A percentile compares a stretch with the other conserved stretches of the same genome.
Evolutionary conservation across 2,329 filamentous ascomycete species (phyloP).

Genomic region (Penicillium concentricum): DNA sequence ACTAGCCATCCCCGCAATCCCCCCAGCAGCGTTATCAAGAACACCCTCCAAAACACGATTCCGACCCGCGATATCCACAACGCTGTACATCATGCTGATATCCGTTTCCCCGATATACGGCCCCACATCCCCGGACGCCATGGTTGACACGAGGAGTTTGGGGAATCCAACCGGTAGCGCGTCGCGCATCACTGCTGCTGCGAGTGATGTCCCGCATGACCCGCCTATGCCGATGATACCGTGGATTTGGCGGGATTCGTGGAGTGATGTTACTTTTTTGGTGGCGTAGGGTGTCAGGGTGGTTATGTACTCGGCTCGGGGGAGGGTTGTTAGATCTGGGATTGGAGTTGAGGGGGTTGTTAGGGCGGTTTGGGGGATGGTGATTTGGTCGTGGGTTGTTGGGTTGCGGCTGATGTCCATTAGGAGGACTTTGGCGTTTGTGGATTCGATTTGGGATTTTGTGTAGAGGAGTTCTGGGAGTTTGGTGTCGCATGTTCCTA

Average conservation of each 20-base stretch:
- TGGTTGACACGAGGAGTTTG: constrained; percentile 68
- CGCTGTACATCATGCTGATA: constrained; percentile 68
- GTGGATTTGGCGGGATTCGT: constrained; percentile 45
- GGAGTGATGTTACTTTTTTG: constrained; percentile 40
- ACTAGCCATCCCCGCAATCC: constrained; percentile 59
- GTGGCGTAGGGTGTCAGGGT: constrained; percentile 54
- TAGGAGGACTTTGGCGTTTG: constrained; percentile 42
- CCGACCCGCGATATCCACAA: constrained; percentile 67
- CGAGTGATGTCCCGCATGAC: constrained; percentile 62
- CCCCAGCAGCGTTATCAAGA: constrained; percentile 62
- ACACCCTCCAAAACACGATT: constrained; percentile 60
- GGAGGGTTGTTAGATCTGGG: constrained; percentile 39
- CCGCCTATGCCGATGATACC: constrained; percentile 62
- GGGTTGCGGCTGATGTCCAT: constrained; percentile 57
- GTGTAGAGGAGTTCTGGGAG: constrained; percentile 59
- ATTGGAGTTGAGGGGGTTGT: constrained; percentile 28
- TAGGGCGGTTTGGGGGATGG: constrained; percentile 47
- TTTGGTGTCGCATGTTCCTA: constrained; percentile 67
- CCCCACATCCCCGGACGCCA: constrained; percentile 65
- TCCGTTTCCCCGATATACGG: constrained; percentile 67
- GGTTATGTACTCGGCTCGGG: constrained; percentile 57
- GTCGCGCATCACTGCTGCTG: constrained; percentile 60
- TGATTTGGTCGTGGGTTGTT: constrained; percentile 48
- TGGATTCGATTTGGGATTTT: constrained; percentile 45
- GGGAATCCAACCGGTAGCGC: constrained; percentile 65